phyloP scores from a whole-genome alignment of 345 rosid genomes.

The Erucastrum elatum region DNA sequence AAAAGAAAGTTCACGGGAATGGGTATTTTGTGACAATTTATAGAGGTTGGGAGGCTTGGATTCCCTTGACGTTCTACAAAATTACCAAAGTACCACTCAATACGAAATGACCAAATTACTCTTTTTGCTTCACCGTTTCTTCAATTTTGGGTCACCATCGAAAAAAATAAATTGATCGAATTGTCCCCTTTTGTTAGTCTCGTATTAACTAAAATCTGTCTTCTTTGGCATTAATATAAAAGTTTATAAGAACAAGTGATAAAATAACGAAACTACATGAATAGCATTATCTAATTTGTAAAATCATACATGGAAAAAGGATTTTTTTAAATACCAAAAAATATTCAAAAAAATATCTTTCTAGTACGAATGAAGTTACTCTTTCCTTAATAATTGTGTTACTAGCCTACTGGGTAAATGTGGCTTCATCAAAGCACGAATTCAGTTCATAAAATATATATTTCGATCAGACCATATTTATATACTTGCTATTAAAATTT shows the following conservation, averaged over 20 bases:
- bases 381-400: background rate
- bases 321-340: background rate
- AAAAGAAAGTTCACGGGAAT: background rate
- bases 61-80: background rate
- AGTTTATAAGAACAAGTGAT: background rate
- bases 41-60: background rate
- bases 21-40: slow-evolving; percentile 37
- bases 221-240: background rate
- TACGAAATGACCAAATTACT: slow-evolving; percentile 22
- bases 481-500: background rate
- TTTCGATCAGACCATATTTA: background rate
- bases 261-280: background rate
- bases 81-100: slow-evolving; percentile 30
- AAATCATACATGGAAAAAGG: background rate
- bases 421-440: background rate
- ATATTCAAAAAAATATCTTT: background rate
- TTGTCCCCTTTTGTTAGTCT: background rate
- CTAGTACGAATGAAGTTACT: background rate
- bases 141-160: slow-evolving; percentile 19
- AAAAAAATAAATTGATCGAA: background rate
- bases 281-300: background rate
- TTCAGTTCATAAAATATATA: background rate
- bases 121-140: slow-evolving; percentile 37
- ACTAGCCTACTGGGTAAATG: background rate
- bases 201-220: background rate